phyloP scores from a whole-genome alignment of 2,329 filamentous ascomycete genomes.

The Lachnellula occidentalis region DNA sequence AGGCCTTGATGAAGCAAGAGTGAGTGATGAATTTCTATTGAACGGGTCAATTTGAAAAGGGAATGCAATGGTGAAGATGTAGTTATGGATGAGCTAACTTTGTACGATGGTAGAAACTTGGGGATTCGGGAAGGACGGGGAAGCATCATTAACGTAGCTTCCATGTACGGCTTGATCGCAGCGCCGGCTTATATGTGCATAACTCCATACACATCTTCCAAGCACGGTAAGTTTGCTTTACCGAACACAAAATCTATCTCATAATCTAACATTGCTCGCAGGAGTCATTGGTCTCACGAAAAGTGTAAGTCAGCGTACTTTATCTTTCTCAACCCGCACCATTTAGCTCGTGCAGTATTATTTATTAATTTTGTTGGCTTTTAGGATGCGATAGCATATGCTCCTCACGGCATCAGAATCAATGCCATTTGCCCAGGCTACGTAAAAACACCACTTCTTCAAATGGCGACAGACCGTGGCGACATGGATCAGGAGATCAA shows the following conservation, averaged over 20 bases:
- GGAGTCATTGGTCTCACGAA: constrained; percentile 9
- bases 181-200: constrained; percentile 33
- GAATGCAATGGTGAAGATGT: neutral
- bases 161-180: constrained; percentile 45
- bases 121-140: constrained; percentile 40
- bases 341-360: neutral
- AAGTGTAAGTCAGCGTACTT: neutral
- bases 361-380: neutral
- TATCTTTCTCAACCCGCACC: neutral
- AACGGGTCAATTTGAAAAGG: no score
- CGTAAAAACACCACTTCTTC: constrained; percentile 38
- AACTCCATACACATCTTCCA: constrained; percentile 45
- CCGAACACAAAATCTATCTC: neutral
- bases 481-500: constrained; percentile 36
- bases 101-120: constrained; percentile 27
- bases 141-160: constrained; percentile 49
- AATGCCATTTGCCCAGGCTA: constrained; percentile 57
- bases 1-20: constrained; percentile 47
- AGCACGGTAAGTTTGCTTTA: constrained; percentile 37
- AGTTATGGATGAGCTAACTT: neutral
- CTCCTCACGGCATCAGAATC: constrained; percentile 46
- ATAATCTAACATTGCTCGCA: neutral
- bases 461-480: constrained; percentile 24
- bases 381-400: constrained; percentile 47
- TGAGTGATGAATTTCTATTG: constrained; percentile 16